A percentile compares a stretch with the other conserved stretches of the same genome.
Evolutionary conservation across 805 yeast genomes (phyloP).

Genomic region (Wickerhamomyces subpelliculosus): DNA sequence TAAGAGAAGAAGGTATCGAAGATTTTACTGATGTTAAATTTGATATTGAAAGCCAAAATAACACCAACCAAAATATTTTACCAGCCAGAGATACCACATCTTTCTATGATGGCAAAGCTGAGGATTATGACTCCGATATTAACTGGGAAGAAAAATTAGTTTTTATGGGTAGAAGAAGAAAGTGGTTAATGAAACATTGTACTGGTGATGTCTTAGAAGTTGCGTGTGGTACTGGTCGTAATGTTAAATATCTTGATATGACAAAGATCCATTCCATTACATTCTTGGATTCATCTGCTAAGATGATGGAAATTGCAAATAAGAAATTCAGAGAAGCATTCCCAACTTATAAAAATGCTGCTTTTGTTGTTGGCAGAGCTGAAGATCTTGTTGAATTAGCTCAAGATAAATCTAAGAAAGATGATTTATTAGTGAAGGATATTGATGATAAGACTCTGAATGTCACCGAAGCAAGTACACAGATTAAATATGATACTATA

Average conservation of each 20-base stretch:
- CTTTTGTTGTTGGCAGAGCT: slow-evolving; percentile 86
- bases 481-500: slow-evolving; percentile 78
- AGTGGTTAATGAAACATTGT: slow-evolving; percentile 71
- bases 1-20: slow-evolving; percentile 32
- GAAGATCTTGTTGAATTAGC: slow-evolving; percentile 68
- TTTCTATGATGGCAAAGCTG: slow-evolving; percentile 73
- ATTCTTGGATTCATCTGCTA: slow-evolving; percentile 73
- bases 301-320: slow-evolving; percentile 79
- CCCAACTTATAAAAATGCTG: slow-evolving; percentile 66
- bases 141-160: slow-evolving; percentile 44
- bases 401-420: slow-evolving; percentile 18
- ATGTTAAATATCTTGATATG: slow-evolving; percentile 66
- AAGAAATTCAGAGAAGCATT: slow-evolving; percentile 62
- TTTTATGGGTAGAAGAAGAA: slow-evolving; percentile 52
- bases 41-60: slow-evolving; percentile 26
- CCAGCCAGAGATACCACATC: slow-evolving; percentile 77
- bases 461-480: slow-evolving; percentile 18
- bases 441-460: slow-evolving; percentile 19
- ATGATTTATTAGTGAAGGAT: slow-evolving; percentile 14
- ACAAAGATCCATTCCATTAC: slow-evolving; percentile 64
- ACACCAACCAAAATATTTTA: slow-evolving; percentile 36
- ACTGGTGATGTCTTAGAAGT: slow-evolving; percentile 91
- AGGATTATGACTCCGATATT: slow-evolving; percentile 73
- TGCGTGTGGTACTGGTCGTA: slow-evolving; percentile 95
- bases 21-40: slow-evolving; percentile 26